Conservation (phyloP, 1,284 basidiomycete species). For the Malassezia cuniculi region DNA sequence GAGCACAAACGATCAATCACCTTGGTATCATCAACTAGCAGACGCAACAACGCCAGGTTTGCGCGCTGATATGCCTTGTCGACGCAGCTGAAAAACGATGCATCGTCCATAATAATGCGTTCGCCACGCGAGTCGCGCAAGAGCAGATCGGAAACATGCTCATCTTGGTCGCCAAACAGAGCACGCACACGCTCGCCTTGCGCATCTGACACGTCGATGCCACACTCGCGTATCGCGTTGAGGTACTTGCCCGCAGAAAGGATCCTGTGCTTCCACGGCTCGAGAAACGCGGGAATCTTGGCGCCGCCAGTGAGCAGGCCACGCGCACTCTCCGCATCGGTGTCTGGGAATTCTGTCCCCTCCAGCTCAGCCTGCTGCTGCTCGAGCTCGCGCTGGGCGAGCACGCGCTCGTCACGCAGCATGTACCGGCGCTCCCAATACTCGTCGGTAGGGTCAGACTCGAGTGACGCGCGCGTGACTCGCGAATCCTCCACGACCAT, state of each 20-base stretch:
- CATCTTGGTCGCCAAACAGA: constrained; percentile 14
- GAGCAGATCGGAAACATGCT: constrained; percentile 5
- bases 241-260: constrained; percentile 43
- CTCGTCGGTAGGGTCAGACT: constrained; percentile 42
- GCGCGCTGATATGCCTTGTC: constrained; percentile 39
- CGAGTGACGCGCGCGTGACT: constrained; percentile 38
- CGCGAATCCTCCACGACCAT: constrained; percentile 42
- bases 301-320: constrained; percentile 47
- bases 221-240: constrained; percentile 43
- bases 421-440: constrained; percentile 45
- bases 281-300: constrained; percentile 40
- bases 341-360: no score
- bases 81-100: constrained; percentile 33
- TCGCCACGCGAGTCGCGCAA: constrained; percentile 5
- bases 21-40: constrained; percentile 37
- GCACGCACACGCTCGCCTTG: constrained; percentile 8
- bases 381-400: constrained; percentile 26
- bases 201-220: constrained; percentile 28
- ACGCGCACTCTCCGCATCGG: constrained; percentile 41
- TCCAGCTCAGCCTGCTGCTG: constrained; percentile 26
- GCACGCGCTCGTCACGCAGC: constrained; percentile 32
- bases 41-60: constrained; percentile 34
- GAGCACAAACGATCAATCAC: constrained; percentile 35
- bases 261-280: constrained; percentile 45
- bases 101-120: constrained; percentile 35